Conservation (phyloP, 306 rosid species). For the Quercus berberidifolia region DNA sequence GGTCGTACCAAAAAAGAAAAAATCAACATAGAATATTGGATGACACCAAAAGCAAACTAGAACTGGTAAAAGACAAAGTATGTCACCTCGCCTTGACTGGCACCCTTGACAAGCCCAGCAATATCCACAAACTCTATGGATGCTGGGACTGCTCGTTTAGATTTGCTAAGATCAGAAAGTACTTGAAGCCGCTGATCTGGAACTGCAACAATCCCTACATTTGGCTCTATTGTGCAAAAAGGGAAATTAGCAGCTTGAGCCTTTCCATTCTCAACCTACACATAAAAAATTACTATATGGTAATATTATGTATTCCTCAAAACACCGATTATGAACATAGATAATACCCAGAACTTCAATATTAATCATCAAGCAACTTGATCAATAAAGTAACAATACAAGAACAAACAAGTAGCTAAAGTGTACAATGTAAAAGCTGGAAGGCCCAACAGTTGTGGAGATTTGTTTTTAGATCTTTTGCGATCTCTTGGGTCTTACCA, state of each 20-base stretch:
- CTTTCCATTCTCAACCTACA: slow-evolving; percentile 95
- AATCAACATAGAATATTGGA: not conserved
- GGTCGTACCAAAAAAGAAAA: not conserved
- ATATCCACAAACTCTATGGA: slow-evolving; percentile 94
- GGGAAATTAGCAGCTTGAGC: slow-evolving; percentile 99
- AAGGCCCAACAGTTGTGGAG: too few relatives aligned
- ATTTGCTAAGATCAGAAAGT: slow-evolving; percentile 91
- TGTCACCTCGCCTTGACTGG: slow-evolving; percentile 93
- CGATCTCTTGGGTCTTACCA: too few relatives aligned
- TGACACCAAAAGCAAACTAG: slow-evolving; percentile 14
- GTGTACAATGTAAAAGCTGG: not conserved
- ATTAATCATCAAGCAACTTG: slow-evolving; percentile 12
- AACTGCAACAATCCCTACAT: slow-evolving; percentile 96
- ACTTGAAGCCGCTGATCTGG: slow-evolving; percentile 86
- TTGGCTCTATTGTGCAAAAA: slow-evolving; percentile 97
- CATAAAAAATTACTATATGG: slow-evolving; percentile 17
- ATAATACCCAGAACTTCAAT: slow-evolving; percentile 1
- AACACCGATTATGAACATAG: slow-evolving; percentile 7
- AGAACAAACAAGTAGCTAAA: not conserved
- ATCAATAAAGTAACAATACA: not conserved
- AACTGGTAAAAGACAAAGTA: slow-evolving; percentile 11
- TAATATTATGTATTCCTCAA: slow-evolving; percentile 8
- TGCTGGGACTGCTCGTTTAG: slow-evolving; percentile 82
- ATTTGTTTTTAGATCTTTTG: too few relatives aligned
- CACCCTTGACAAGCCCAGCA: slow-evolving; percentile 97